Base-by-base conservation (phyloP, 768 basidiomycete genomes). In the Boletus vinaceobasis region DNA sequence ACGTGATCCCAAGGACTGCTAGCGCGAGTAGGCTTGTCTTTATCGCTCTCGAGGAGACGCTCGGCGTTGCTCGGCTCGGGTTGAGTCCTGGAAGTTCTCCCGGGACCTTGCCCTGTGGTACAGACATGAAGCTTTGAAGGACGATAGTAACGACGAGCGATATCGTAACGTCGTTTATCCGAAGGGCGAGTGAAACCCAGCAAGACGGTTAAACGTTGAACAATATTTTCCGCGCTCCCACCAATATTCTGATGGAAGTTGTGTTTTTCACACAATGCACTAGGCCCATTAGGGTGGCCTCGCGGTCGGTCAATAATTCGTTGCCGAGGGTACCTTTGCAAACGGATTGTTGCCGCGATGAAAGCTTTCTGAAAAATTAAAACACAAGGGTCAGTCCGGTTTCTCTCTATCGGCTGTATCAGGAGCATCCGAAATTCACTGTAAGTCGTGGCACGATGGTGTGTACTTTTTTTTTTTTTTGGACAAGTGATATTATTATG, bases 21-120 rank as follows among this genome's bases (percentile, higher is more conserved):
- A 69, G 37, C 1, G 42, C 56, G 8, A 70, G 14, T 31, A 65
- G 31, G n/a, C 39, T 27, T 29, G 51, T 38, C 56, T 51, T 63
- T 48, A 39, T 9, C 7, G 37, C 29, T 43, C 39, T 56, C 4
- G 55, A 67, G 19, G 53, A 60, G 35, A 43, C 11, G n/a, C n/a
- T 45, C 3, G 43, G 33, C 14, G 31, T 11, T 21, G 29, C 48
- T 42, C 19, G 52, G 21, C 45, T 55, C 37, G 48, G 48, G 27
- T 29, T 29, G 31, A 51, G 38, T 14, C 60, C 62, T n/a, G 62
- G 59, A 27, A 67, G 56, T 13, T 52, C 44, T 32, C 43, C 43
- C 3, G 15, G 7, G 36, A 36, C 29, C 49, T 67, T 62, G 44
- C 38, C 27, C n/a, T 48, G 50, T 31, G 29, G 39, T 26, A 35